These are phyloP conservation scores for Russula foetens DNA, from an alignment of 768 basidiomycete genomes.

Conservation along the genomic window DNA sequence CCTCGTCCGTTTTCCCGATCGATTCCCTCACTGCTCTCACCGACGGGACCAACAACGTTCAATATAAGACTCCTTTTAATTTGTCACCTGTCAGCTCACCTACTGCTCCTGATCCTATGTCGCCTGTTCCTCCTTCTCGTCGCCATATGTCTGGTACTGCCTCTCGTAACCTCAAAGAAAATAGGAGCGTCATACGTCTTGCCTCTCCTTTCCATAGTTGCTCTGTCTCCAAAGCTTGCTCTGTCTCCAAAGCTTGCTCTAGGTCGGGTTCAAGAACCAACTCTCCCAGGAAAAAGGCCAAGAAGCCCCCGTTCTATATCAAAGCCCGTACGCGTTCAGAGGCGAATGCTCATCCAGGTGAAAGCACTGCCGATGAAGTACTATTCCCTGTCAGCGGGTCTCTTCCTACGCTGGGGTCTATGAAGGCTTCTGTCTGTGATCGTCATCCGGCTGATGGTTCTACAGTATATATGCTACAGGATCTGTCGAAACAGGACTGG, in stretches of 20 bases:
- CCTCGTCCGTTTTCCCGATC: neutral
- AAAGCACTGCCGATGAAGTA: neutral
- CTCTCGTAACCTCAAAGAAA: conserved; percentile 37
- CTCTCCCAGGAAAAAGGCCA: conserved; percentile 18
- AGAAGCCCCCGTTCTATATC: conserved; percentile 21
- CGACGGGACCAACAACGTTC: conserved; percentile 20
- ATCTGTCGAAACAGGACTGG: conserved; percentile 23
- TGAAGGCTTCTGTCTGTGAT: conserved; percentile 4
- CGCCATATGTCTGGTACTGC: conserved; percentile 32
- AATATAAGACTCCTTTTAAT: conserved; percentile 19
- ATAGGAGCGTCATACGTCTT: conserved; percentile 24
- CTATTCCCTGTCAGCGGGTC: conserved; percentile 3
- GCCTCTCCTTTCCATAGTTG: conserved; percentile 42
- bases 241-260: conserved; percentile 33
- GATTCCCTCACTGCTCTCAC: conserved; percentile 15
- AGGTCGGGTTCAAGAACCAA: conserved; percentile 24
- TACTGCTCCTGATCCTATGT: conserved; percentile 30
- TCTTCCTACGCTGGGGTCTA: conserved; percentile 6
- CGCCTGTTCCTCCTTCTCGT: conserved; percentile 35
- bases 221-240: conserved; percentile 33
- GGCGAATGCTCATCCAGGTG: conserved; percentile 1
- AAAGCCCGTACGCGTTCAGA: conserved; percentile 37
- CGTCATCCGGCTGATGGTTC: neutral
- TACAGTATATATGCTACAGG: conserved; percentile 13
- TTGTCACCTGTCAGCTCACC: conserved; percentile 20